Conservation (phyloP, 2,329 filamentous ascomycete species). For the Fusarium sp. region DNA sequence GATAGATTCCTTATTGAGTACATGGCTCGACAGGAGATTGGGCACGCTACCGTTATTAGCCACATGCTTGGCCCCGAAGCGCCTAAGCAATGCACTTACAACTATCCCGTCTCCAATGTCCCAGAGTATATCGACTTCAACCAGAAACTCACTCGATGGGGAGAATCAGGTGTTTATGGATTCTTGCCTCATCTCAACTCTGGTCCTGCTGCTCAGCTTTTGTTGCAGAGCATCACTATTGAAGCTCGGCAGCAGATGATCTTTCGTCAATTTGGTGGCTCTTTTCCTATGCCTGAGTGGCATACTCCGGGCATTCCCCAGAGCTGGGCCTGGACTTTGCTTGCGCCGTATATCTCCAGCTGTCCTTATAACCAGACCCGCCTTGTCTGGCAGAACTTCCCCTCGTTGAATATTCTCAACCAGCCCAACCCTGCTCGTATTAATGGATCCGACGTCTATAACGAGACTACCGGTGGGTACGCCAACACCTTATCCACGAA, state of each 20-base stretch:
- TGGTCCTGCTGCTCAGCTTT: constrained; percentile 77
- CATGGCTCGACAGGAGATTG: constrained; percentile 83
- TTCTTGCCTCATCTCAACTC: constrained; percentile 84
- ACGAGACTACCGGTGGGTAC: constrained; percentile 74
- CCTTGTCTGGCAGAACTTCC: constrained; percentile 88
- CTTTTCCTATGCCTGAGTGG: constrained; percentile 87
- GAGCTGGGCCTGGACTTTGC: constrained; percentile 85
- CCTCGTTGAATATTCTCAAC: constrained; percentile 77
- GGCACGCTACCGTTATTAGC: constrained; percentile 80
- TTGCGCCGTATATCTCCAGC: constrained; percentile 83
- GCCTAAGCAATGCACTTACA: constrained; percentile 82
- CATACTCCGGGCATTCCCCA: constrained; percentile 85
- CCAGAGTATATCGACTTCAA: constrained; percentile 85
- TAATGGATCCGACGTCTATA: constrained; percentile 71
- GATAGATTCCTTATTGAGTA: constrained; percentile 79
- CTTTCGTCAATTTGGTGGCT: constrained; percentile 84
- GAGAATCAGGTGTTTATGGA: constrained; percentile 84
- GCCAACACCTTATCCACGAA: constrained; percentile 67
- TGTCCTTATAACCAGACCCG: constrained; percentile 81
- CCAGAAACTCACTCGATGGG: constrained; percentile 86
- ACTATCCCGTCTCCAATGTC: constrained; percentile 82
- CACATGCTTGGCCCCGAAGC: constrained; percentile 82
- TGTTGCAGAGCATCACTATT: constrained; percentile 81
- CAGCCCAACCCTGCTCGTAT: constrained; percentile 80
- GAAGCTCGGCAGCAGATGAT: constrained; percentile 87